A percentile compares a stretch with the other conserved stretches of the same genome.
phyloP scores from a whole-genome alignment of 1,139 yeast genomes.

The Kodamaea fungicola region DNA sequence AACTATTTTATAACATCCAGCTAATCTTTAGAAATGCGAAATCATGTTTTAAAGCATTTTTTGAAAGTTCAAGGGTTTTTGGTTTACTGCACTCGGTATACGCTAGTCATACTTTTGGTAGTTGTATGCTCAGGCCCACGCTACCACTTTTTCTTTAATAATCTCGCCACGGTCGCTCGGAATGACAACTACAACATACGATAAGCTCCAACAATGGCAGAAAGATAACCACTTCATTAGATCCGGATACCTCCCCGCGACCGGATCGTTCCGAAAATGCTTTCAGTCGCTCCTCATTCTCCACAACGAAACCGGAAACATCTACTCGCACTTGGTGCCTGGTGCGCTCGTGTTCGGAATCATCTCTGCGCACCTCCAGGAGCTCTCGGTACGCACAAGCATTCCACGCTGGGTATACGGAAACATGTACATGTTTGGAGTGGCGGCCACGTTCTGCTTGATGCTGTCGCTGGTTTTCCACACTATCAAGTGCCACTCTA shows the following conservation, averaged over 20 bases:
- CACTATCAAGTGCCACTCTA: slow-evolving; percentile 73
- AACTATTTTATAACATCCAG: too few species aligned
- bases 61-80: too few species aligned
- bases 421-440: slow-evolving; percentile 38
- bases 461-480: slow-evolving; percentile 77
- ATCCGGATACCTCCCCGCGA: slow-evolving; percentile 73
- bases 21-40: too few species aligned
- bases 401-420: slow-evolving; percentile 29
- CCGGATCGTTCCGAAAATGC: slow-evolving; percentile 51
- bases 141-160: too few species aligned
- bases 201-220: slow-evolving; percentile 75
- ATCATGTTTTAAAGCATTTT: too few species aligned
- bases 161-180: not conserved
- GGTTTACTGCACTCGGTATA: too few species aligned
- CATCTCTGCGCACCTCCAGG: slow-evolving; percentile 20
- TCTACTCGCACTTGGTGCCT: slow-evolving; percentile 78
- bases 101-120: too few species aligned
- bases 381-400: slow-evolving; percentile 31
- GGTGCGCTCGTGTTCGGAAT: slow-evolving; percentile 38
- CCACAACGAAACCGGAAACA: slow-evolving; percentile 86
- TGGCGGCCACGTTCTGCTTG: slow-evolving; percentile 53
- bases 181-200: slow-evolving; percentile 15
- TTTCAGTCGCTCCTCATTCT: slow-evolving; percentile 56
- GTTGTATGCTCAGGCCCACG: too few species aligned
- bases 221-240: slow-evolving; percentile 76